Evolutionary conservation across 1,284 basidiomycete species (phyloP).

Genomic region (Boletus semigastroideus): DNA sequence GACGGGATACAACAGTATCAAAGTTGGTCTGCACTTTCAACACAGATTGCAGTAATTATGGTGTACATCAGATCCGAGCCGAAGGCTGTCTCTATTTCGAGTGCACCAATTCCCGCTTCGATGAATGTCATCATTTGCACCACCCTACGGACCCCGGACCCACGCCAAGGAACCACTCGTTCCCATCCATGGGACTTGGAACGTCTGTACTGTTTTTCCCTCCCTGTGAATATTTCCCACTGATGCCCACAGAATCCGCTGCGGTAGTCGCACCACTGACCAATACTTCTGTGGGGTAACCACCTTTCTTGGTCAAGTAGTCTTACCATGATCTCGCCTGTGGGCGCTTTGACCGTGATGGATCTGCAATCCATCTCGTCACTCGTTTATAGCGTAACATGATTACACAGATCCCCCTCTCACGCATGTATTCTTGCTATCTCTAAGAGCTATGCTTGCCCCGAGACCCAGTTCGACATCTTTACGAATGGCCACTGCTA

Average conservation of each 20-base stretch:
- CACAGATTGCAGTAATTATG: too few relatives aligned
- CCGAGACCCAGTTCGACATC: neutral
- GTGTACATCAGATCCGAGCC: neutral
- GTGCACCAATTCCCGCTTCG: neutral
- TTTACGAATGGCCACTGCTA: neutral
- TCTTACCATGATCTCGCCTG: neutral
- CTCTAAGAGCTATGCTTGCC: neutral
- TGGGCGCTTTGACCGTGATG: neutral
- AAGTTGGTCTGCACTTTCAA: too few relatives aligned
- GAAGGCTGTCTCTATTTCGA: neutral
- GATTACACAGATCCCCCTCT: neutral
- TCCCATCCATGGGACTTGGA: neutral
- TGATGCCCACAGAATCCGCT: neutral
- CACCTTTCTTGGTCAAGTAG: neutral
- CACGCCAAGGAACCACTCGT: neutral
- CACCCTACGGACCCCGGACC: neutral
- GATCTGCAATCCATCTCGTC: constrained; percentile 3
- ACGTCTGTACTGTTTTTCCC: neutral
- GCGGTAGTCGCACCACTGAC: neutral
- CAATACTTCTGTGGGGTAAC: neutral
- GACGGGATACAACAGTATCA: too few relatives aligned
- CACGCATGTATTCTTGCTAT: constrained; percentile 23
- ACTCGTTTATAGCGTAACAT: neutral
- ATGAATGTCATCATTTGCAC: neutral
- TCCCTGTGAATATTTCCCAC: constrained; percentile 3